A percentile compares a stretch with the other conserved stretches of the same genome.
Evolutionary conservation across 176 grass and related monocot genomes (phyloP).

Genomic region (Triticum aestivum): DNA sequence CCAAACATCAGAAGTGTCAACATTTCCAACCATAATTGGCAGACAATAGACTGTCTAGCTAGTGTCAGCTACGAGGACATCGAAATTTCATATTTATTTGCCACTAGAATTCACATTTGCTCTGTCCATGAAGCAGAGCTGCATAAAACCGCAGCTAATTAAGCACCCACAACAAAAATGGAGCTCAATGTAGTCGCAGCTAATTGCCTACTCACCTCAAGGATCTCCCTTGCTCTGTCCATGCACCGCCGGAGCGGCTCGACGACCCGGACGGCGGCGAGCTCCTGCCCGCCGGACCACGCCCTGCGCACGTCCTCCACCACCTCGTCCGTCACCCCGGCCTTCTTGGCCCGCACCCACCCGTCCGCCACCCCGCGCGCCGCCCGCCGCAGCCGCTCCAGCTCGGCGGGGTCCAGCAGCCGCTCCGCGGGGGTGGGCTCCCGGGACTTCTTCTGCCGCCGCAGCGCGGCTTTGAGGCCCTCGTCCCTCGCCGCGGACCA

Average conservation of each 20-base stretch:
- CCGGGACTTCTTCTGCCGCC: slow-evolving; percentile 57
- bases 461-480: slow-evolving; percentile 40
- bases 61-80: too few relatives aligned
- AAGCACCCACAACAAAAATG: too few relatives aligned
- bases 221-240: slow-evolving; percentile 64
- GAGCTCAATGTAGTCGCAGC: too few relatives aligned
- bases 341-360: slow-evolving; percentile 65
- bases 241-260: slow-evolving; percentile 66
- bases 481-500: slow-evolving; percentile 50
- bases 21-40: too few relatives aligned
- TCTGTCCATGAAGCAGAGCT: too few relatives aligned
- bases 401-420: slow-evolving; percentile 29
- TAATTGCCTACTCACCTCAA: slow-evolving; percentile 40
- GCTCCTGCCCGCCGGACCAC: slow-evolving; percentile 46
- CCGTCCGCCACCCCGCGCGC: slow-evolving; percentile 28
- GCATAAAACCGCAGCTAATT: too few relatives aligned
- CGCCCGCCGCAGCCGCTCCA: slow-evolving; percentile 38
- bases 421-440: slow-evolving; percentile 45
- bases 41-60: too few relatives aligned
- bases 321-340: slow-evolving; percentile 58
- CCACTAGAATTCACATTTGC: too few relatives aligned
- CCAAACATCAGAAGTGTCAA: neutral
- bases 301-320: slow-evolving; percentile 37
- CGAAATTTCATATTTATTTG: too few relatives aligned
- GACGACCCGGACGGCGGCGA: slow-evolving; percentile 52